Evolutionary conservation across 106 monocot species (phyloP).

Genomic region (Platanthera zijinensis): DNA sequence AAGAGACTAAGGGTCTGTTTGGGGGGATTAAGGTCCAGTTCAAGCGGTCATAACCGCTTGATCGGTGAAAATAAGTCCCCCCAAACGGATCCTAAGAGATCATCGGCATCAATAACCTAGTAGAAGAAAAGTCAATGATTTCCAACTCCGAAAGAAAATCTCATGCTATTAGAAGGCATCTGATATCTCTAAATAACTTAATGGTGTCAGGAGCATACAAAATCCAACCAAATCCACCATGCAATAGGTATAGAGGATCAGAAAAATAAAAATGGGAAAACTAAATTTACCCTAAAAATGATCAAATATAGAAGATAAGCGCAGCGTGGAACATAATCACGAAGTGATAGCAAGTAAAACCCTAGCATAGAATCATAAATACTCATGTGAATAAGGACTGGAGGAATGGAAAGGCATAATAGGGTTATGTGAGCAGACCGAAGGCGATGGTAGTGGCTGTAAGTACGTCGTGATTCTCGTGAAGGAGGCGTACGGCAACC

Average conservation of each 20-base stretch:
- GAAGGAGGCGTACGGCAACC: slow-evolving; percentile 64
- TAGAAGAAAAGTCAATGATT: background rate
- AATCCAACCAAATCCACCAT: background rate
- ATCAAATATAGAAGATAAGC: background rate
- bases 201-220: background rate
- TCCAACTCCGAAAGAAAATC: background rate
- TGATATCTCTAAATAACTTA: no score
- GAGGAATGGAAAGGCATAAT: background rate
- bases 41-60: no score
- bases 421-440: slow-evolving; percentile 27
- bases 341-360: no score
- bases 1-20: no score
- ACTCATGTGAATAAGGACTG: background rate
- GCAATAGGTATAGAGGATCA: background rate
- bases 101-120: background rate
- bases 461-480: slow-evolving; percentile 56
- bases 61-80: no score
- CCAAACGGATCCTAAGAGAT: no score
- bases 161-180: background rate
- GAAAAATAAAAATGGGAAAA: background rate
- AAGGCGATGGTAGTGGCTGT: slow-evolving; percentile 67
- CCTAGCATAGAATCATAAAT: background rate
- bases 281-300: background rate
- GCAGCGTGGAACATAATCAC: no score
- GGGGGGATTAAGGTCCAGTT: no score